Percentiles rank a stretch among this genome's conserved stretches.
Conservation (phyloP, 164 flowering plant species). For the Macadamia tetraphylla region DNA sequence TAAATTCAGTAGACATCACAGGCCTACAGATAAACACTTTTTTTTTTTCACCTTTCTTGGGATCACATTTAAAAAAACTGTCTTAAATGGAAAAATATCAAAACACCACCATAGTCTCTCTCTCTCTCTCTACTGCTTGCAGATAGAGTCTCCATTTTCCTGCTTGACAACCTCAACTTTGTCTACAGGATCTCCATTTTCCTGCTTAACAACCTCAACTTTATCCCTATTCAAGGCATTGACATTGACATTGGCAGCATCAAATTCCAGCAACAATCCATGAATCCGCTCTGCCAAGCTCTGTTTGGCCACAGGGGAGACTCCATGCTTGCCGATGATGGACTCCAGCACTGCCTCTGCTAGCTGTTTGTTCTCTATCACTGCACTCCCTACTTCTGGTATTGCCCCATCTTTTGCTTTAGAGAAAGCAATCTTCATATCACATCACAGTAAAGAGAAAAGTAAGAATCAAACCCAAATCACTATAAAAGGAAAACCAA, state of each 20-base stretch:
- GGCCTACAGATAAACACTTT: no score
- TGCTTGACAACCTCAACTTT: no score
- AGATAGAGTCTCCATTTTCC: no score
- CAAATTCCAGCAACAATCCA: constrained; percentile 13
- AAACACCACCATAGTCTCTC: no score
- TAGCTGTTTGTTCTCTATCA: constrained; percentile 59
- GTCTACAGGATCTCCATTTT: no score
- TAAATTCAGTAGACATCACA: no score
- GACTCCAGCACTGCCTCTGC: constrained; percentile 63
- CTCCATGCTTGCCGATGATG: constrained; percentile 67
- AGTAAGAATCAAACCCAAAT: background rate
- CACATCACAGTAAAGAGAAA: background rate
- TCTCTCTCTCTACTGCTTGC: background rate
- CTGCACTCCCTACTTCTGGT: constrained; percentile 40
- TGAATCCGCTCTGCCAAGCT: constrained; percentile 35
- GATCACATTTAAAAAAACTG: no score
- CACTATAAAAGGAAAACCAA: background rate
- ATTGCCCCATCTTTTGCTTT: constrained; percentile 49
- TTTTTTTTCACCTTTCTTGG: no score
- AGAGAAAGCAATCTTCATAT: constrained; percentile 54
- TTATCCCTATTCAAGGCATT: background rate
- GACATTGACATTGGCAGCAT: background rate
- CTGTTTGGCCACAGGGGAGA: constrained; percentile 51
- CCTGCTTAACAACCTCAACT: background rate
- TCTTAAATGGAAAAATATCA: no score